Percentiles rank a stretch among this genome's conserved stretches.
phyloP scores from a whole-genome alignment of 495 filamentous ascomycete genomes.

The Xylaria bambusicola region DNA sequence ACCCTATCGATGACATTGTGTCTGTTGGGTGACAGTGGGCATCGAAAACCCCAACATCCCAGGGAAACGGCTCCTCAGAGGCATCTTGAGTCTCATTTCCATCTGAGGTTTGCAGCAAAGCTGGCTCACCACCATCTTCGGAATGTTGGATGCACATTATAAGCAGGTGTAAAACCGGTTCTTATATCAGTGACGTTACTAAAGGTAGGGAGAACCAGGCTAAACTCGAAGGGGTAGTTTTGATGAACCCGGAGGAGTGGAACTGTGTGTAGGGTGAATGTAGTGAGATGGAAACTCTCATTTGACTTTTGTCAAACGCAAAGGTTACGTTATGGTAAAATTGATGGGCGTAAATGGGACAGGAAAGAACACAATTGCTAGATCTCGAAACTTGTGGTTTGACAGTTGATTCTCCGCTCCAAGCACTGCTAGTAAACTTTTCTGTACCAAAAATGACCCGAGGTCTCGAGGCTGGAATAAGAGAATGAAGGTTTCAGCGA shows the following conservation, averaged over 20 bases:
- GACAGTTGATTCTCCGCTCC: too few relatives aligned
- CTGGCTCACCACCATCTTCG: background rate
- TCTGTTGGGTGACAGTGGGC: constrained; percentile 99
- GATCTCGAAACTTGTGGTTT: too few relatives aligned
- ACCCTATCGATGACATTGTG: constrained; percentile 71
- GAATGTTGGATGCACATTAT: constrained; percentile 15
- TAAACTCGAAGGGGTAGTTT: background rate
- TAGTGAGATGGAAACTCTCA: background rate
- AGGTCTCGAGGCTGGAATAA: constrained; percentile 3
- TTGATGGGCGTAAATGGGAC: too few relatives aligned
- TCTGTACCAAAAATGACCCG: too few relatives aligned
- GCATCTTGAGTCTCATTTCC: background rate
- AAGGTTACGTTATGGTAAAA: background rate
- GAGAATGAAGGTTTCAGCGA: background rate
- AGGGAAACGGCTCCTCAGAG: constrained; percentile 59
- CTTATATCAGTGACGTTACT: background rate
- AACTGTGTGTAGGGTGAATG: background rate
- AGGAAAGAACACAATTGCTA: too few relatives aligned
- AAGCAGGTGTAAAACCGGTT: background rate
- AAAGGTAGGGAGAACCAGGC: background rate
- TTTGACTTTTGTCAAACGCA: background rate
- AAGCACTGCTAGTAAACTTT: too few relatives aligned
- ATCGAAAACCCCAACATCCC: constrained; percentile 83
- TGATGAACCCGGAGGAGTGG: background rate
- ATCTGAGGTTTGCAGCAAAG: background rate